Percentiles rank a stretch among this genome's conserved stretches.
These are phyloP conservation scores for Suillus brevipes DNA, from an alignment of 768 basidiomycete genomes.

Conservation along the genomic window DNA sequence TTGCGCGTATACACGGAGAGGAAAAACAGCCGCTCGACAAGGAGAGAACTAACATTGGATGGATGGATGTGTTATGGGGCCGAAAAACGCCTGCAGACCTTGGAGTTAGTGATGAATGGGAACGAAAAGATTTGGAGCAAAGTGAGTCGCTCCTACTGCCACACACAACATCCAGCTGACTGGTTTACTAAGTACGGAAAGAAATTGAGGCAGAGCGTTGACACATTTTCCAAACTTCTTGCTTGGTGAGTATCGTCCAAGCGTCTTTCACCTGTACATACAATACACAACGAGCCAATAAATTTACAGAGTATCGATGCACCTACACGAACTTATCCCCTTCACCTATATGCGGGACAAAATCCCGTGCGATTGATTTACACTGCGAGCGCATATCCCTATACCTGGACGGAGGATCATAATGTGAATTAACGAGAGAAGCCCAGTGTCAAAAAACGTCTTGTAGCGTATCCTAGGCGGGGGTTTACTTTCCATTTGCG, in stretches of 20 bases:
- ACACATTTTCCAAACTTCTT: background rate
- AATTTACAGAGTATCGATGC: background rate
- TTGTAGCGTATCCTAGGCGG: background rate
- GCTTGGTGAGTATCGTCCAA: background rate
- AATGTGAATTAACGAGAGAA: background rate
- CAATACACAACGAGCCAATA: background rate
- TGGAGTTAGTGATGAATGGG: slow-evolving; percentile 34
- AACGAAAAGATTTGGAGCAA: slow-evolving; percentile 39
- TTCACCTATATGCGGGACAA: background rate
- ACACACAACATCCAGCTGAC: background rate
- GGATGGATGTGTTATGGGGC: slow-evolving; percentile 55
- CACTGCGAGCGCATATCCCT: background rate
- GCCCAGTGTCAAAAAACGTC: background rate
- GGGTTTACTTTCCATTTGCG: background rate
- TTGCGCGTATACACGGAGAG: slow-evolving; percentile 44
- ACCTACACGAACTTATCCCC: background rate
- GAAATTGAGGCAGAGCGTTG: slow-evolving; percentile 9
- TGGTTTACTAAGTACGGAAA: slow-evolving; percentile 10
- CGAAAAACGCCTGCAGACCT: slow-evolving; percentile 24
- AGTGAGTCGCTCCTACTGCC: slow-evolving; percentile 29
- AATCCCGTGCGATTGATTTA: background rate
- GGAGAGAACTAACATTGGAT: slow-evolving; percentile 33
- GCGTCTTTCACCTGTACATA: background rate
- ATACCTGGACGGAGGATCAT: background rate
- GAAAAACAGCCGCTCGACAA: slow-evolving; percentile 11